Percentiles rank a stretch among this genome's conserved stretches.
Conservation (phyloP, 2,329 filamentous ascomycete species). For the Phialocephala subalpina region DNA sequence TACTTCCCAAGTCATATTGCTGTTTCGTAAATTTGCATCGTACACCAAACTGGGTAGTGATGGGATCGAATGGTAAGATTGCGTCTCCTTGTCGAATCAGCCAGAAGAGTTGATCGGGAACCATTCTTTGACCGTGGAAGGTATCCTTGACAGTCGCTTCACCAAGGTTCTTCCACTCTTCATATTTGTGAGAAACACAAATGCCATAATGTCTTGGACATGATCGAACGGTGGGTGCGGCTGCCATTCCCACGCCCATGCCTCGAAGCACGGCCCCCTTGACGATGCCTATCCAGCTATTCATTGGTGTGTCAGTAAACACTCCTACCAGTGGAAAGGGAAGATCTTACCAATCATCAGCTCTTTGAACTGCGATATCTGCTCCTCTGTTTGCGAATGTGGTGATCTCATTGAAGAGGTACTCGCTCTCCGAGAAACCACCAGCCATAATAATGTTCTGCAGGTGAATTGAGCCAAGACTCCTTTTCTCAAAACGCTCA, state of each 20-base stretch:
- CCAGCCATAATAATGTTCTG: conserved; percentile 18
- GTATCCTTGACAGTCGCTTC: conserved; percentile 4
- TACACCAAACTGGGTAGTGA: neutral
- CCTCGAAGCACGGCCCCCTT: conserved; percentile 17
- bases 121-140: conserved; percentile 3
- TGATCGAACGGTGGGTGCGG: neutral
- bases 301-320: neutral
- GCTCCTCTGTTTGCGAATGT: conserved; percentile 1
- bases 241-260: conserved; percentile 14
- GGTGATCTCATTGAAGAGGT: conserved; percentile 17
- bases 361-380: conserved; percentile 11
- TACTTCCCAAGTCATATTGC: conserved; percentile 4
- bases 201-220: conserved; percentile 19
- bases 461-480: neutral
- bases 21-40: conserved; percentile 6
- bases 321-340: neutral
- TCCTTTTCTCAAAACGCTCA: too few relatives aligned
- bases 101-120: conserved; percentile 18
- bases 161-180: conserved; percentile 7
- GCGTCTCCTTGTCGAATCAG: conserved; percentile 12
- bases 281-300: conserved; percentile 16
- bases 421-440: conserved; percentile 13
- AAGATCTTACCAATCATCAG: conserved; percentile 13
- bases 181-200: conserved; percentile 7
- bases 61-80: conserved; percentile 6